A percentile compares a stretch with the other conserved stretches of the same genome.
Evolutionary conservation across 768 basidiomycete genomes (phyloP).

Genomic region (Coprinopsis strossmayeri): DNA sequence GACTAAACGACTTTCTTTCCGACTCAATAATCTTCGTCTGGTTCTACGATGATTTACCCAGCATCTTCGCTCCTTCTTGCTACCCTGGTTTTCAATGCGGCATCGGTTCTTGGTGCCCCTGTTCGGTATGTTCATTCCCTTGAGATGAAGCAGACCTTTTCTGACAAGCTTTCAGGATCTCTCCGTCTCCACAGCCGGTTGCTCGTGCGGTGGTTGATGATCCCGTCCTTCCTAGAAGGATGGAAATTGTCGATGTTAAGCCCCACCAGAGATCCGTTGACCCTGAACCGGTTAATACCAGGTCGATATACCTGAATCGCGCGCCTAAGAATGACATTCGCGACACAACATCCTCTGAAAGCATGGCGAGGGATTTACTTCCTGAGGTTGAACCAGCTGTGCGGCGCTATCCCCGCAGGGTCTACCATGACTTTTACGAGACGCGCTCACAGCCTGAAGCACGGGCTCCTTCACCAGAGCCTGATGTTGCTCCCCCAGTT

Average conservation of each 20-base stretch:
- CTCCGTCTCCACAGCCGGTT: constrained; percentile 18
- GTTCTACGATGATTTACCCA: constrained; percentile 35
- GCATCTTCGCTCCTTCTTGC: constrained; percentile 29
- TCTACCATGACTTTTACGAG: constrained; percentile 23
- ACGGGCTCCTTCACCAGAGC: not conserved
- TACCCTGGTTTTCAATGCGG: constrained; percentile 32
- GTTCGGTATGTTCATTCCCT: constrained; percentile 23
- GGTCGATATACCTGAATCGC: not conserved
- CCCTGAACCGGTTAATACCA: constrained; percentile 5
- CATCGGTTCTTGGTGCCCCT: constrained; percentile 30
- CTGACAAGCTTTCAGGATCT: constrained; percentile 16
- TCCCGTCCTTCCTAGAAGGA: constrained; percentile 13
- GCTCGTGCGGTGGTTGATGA: constrained; percentile 20
- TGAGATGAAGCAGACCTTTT: not conserved
- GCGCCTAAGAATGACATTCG: constrained; percentile 5
- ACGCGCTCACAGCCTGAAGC: constrained; percentile 16
- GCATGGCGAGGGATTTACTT: constrained; percentile 19
- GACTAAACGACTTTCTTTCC: constrained; percentile 21
- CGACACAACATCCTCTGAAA: constrained; percentile 12
- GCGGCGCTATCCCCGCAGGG: constrained; percentile 24
- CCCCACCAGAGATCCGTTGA: constrained; percentile 15
- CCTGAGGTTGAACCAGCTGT: constrained; percentile 9
- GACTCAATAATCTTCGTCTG: constrained; percentile 14
- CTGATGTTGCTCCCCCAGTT: not conserved
- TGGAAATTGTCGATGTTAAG: constrained; percentile 23